Evolutionary conservation across 2,329 filamentous ascomycete genomes (phyloP).

Genomic region (Clarireedia monteithiana): DNA sequence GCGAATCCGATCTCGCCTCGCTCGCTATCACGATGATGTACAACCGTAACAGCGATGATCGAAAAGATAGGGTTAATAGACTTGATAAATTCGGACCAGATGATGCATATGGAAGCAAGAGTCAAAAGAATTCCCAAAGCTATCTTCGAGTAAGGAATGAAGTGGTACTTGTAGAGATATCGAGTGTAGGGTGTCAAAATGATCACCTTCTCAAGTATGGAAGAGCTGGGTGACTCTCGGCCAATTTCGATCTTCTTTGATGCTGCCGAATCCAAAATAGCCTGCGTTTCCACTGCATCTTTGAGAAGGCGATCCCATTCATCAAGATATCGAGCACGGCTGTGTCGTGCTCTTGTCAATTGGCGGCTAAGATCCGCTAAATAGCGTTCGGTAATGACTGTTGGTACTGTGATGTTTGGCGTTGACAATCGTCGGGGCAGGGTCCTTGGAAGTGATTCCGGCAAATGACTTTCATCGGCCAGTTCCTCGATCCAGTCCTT

Average conservation of each 20-base stretch:
- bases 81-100: slow-evolving; percentile 93
- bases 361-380: slow-evolving; percentile 82
- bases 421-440: slow-evolving; percentile 34
- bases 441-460: slow-evolving; percentile 48
- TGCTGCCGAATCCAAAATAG: slow-evolving; percentile 73
- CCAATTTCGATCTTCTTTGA: slow-evolving; percentile 76
- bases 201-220: slow-evolving; percentile 45
- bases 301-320: slow-evolving; percentile 79
- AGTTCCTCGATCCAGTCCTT: slow-evolving; percentile 96
- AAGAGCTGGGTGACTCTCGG: slow-evolving; percentile 45
- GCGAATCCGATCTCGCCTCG: slow-evolving; percentile 75
- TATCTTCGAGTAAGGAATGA: slow-evolving; percentile 63
- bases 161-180: slow-evolving; percentile 66
- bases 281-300: slow-evolving; percentile 67
- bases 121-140: slow-evolving; percentile 59
- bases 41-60: slow-evolving; percentile 50
- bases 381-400: slow-evolving; percentile 87
- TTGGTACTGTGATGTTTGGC: slow-evolving; percentile 50
- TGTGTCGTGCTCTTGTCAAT: slow-evolving; percentile 73
- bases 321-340: slow-evolving; percentile 71
- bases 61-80: slow-evolving; percentile 71
- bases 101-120: slow-evolving; percentile 69
- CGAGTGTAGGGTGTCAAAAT: slow-evolving; percentile 75
- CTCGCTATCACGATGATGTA: slow-evolving; percentile 55
- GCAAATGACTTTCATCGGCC: slow-evolving; percentile 64